phyloP scores from a whole-genome alignment of 176 grass and related monocot species.

The Hordeum vulgare region MorexV3_pseudomolecules_assembly NC_058520.1:582817950-582818449 shows the following conservation, averaged over 20 bases:
- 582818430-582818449: neutral
- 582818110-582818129: constrained; percentile 81
- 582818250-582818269: neutral
- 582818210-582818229: constrained; percentile 71
- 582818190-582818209: constrained; percentile 91
- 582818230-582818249: neutral
- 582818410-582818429: neutral
- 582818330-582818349: constrained; percentile 92
- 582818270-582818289: constrained; percentile 12
- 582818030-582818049: constrained; percentile 97
- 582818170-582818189: constrained; percentile 87
- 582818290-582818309: constrained; percentile 93
- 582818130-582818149: constrained; percentile 83
- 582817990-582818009: constrained; percentile 12
- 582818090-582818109: constrained; percentile 92
- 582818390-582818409: neutral
- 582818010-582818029: constrained; percentile 14
- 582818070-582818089: constrained; percentile 67
- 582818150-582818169: constrained; percentile 85
- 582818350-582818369: constrained; percentile 80
- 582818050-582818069: constrained; percentile 95
- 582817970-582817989: neutral
- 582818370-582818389: neutral
- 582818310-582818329: constrained; percentile 99
- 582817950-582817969: neutral